Evolutionary conservation across 2,329 filamentous ascomycete species (phyloP), one percentile per base, ranked within the genome.

Genomic region (Fragosphaeria purpurea): DNA sequence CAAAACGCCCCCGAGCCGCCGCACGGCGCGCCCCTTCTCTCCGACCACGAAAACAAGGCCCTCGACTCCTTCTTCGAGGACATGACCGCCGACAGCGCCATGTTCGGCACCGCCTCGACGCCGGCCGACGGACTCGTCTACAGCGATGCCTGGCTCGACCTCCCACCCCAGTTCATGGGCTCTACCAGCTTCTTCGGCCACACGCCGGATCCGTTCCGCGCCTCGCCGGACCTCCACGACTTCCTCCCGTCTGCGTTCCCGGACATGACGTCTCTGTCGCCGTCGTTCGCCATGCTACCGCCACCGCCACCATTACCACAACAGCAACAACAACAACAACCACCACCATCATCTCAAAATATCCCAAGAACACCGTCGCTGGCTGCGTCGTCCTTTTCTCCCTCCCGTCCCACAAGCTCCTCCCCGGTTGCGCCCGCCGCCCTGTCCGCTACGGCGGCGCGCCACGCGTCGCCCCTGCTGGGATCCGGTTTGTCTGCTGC

Each of bases 101-200:
- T 37, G 4, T 40, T 41, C 7, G 32, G 13, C 44, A 41, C 11
- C 42, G n/a, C n/a, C n/a, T n/a, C n/a, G n/a, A n/a, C n/a, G n/a
- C 11, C 48, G 13, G 71, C 73, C 43, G 75, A 77, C 57, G 73
- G 73, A 8, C 67, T 73, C 39, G 69, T 70, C 56, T 75, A 70
- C 57, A 74, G 63, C 58, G 72, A 74, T 41, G 67, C 69, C 50
- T 82, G 77, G 77, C 63, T 71, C 44, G 77, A 80, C 52, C 67
- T 84, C 22, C 82, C 82, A 5, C 82, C 82, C 2, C 74, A 74
- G 46, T 80, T 85, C 56, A 77, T 86, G 67, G 82, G 82, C 47
- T 79, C 82, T 10, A 71, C 77, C 1, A 83, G 82, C 22, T 83
- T 80, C 4, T 77, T 78, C 55, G 80, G 80, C 13, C 74, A 78